Conservation (phyloP, 192 early-diverging fungal genomes). For the Linderina pennispora region DNA sequence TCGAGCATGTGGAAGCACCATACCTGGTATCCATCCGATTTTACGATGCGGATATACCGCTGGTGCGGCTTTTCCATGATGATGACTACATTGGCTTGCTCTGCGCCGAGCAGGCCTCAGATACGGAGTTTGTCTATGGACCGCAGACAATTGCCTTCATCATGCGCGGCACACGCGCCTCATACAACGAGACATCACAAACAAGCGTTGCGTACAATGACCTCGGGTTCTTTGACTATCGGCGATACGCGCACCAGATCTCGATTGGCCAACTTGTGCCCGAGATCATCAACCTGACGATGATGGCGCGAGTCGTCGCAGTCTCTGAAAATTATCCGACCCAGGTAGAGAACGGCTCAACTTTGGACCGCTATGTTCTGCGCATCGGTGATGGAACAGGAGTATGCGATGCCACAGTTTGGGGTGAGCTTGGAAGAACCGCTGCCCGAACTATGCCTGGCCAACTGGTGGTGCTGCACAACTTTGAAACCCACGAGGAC, state of each 20-base stretch:
- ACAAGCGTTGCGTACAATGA: constrained; percentile 22
- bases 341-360: too few relatives aligned
- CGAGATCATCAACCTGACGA: constrained; percentile 24
- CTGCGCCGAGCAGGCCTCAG: constrained; percentile 13
- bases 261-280: constrained; percentile 18
- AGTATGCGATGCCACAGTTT: constrained; percentile 33
- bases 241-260: constrained; percentile 18
- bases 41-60: constrained; percentile 17
- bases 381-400: constrained; percentile 30
- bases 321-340: constrained; percentile 41
- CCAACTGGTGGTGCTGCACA: constrained; percentile 30
- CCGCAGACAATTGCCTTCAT: constrained; percentile 36
- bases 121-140: constrained; percentile 21
- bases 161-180: neutral
- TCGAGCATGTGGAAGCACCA: constrained; percentile 19
- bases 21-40: constrained; percentile 12
- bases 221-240: constrained; percentile 28
- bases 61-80: constrained; percentile 15
- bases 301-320: constrained; percentile 30
- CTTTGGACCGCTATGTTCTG: constrained; percentile 21
- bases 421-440: constrained; percentile 25
- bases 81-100: constrained; percentile 31
- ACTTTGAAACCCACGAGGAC: constrained; percentile 17
- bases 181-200: constrained; percentile 6
- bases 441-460: constrained; percentile 28